Conservation (phyloP, 2,329 filamentous ascomycete species). For the Raffaelea deltoideospora region DNA sequence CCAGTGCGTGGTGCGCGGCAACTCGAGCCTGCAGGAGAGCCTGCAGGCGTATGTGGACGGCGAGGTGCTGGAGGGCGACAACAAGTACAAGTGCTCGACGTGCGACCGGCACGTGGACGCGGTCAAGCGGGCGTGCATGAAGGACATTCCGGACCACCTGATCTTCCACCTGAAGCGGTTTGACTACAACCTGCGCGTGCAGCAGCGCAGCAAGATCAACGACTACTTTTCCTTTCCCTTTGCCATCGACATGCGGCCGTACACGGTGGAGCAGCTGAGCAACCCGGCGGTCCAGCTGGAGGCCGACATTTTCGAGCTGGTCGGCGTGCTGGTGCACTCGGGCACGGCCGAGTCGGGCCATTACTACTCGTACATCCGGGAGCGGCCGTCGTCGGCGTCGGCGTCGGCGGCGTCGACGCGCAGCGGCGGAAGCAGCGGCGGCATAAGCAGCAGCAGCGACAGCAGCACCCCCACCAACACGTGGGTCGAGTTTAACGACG, state of each 20-base stretch:
- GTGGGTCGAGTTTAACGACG: conserved; percentile 94
- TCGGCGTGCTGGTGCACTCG: conserved; percentile 87
- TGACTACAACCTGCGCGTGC: conserved; percentile 61
- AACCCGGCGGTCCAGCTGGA: conserved; percentile 37
- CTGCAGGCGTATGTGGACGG: conserved; percentile 91
- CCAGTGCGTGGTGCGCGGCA: conserved; percentile 92
- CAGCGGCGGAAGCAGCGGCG: too few species aligned
- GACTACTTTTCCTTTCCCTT: conserved; percentile 82
- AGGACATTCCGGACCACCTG: conserved; percentile 82
- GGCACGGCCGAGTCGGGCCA: conserved; percentile 90
- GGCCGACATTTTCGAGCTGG: conserved; percentile 76
- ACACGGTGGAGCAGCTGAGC: conserved; percentile 73
- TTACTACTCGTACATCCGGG: conserved; percentile 90
- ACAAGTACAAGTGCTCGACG: conserved; percentile 92
- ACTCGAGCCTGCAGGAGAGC: conserved; percentile 68
- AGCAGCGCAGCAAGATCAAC: conserved; percentile 85
- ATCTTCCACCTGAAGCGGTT: conserved; percentile 92
- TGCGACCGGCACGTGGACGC: conserved; percentile 85
- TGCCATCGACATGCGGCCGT: conserved; percentile 73
- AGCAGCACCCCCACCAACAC: conserved; percentile 21
- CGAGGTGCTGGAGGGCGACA: conserved; percentile 93
- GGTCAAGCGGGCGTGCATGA: conserved; percentile 81
- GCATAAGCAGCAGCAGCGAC: too few species aligned
- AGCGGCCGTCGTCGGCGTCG: conserved; percentile 42
- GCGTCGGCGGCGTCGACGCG: too few species aligned